Conservation (phyloP, 2,329 filamentous ascomycete species). For the Claviceps sp. region DNA sequence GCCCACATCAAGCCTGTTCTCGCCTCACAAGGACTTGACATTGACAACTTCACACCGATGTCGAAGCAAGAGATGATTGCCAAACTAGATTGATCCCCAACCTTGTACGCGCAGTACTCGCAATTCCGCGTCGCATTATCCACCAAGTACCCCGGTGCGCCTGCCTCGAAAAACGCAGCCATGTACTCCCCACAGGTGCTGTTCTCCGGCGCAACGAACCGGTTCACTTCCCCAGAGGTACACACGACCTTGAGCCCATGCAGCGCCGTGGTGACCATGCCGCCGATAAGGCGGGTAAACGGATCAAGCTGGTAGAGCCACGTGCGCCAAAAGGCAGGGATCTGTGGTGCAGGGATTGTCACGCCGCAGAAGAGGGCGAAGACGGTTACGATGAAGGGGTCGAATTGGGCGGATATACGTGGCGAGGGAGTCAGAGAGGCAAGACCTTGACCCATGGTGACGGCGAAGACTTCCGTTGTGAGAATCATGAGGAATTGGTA, state of each 20-base stretch:
- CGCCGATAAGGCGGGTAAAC: conserved; percentile 68
- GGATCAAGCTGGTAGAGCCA: conserved; percentile 78
- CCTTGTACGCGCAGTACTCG: conserved; percentile 68
- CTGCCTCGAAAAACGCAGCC: conserved; percentile 50
- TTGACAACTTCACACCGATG: conserved; percentile 86
- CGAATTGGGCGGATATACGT: conserved; percentile 66
- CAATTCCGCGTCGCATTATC: conserved; percentile 53
- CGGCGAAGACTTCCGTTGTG: conserved; percentile 71
- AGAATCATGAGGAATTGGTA: conserved; percentile 82
- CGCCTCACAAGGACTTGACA: conserved; percentile 68
- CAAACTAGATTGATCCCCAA: conserved; percentile 80
- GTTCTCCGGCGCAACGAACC: conserved; percentile 52
- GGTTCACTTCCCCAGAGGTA: conserved; percentile 45
- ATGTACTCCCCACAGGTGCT: conserved; percentile 67
- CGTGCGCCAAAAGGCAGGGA: conserved; percentile 63
- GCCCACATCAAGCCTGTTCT: conserved; percentile 65
- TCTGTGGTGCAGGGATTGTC: conserved; percentile 64
- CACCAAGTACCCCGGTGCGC: conserved; percentile 60
- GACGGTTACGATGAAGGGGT: conserved; percentile 71
- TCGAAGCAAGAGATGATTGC: conserved; percentile 95
- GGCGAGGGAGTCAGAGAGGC: conserved; percentile 65
- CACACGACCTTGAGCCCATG: conserved; percentile 53
- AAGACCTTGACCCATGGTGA: conserved; percentile 65
- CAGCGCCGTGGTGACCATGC: conserved; percentile 67
- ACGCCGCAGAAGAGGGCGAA: conserved; percentile 84